Conservation (phyloP, 306 rosid species). For the Lablab purpureus region DNA sequence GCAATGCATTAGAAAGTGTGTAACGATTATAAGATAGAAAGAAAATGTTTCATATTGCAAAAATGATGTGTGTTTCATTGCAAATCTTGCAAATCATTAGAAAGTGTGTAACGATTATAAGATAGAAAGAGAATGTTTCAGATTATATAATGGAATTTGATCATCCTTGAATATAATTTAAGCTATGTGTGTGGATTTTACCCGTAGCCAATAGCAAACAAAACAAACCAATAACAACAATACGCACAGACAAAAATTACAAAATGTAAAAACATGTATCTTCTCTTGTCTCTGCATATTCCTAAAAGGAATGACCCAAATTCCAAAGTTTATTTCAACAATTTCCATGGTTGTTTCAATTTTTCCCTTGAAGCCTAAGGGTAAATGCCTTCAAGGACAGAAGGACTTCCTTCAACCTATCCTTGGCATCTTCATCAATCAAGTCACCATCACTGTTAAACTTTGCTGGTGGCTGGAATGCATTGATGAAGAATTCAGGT, state of each 20-base stretch:
- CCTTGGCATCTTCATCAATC: conserved; percentile 62
- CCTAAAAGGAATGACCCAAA: conserved; percentile 20
- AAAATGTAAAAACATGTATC: background rate
- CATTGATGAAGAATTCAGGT: conserved; percentile 80
- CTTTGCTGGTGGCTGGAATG: conserved; percentile 73
- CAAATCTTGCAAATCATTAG: no score
- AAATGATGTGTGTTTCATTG: no score
- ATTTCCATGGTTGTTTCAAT: background rate
- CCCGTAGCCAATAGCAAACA: background rate
- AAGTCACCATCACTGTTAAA: conserved; percentile 73
- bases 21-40: no score
- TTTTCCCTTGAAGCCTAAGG: conserved; percentile 53
- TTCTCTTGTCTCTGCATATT: background rate
- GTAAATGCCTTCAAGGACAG: conserved; percentile 64
- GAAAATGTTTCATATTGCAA: background rate
- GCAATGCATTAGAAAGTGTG: no score
- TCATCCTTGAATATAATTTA: background rate
- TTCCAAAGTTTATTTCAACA: conserved; percentile 20
- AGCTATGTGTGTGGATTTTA: background rate
- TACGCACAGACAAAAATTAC: background rate
- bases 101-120: no score
- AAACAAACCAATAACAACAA: background rate
- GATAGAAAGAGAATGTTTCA: no score
- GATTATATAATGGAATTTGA: background rate
- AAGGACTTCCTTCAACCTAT: conserved; percentile 60